Evolutionary conservation across 257 asterid genomes (phyloP), one percentile per base, ranked within the genome.

Genomic region (Cruciata laevipes): DNA sequence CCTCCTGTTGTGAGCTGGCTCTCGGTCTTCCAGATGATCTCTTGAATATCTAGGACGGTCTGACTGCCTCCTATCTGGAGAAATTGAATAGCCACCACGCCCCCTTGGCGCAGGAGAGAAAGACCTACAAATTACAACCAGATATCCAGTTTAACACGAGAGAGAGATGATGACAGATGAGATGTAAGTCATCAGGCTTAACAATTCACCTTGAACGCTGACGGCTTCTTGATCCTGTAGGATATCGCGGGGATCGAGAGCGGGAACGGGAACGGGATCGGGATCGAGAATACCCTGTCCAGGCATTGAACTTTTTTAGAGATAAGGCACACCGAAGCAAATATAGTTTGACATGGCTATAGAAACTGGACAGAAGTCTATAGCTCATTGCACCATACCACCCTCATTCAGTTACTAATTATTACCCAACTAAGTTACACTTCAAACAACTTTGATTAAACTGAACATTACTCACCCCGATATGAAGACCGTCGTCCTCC

Each of bases 161-260:
- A 25, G 52, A 47, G 37, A 3, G 55, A 44, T 13, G n/a, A 14
- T 4, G 51, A 13, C 17, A 42, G 17, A 11, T 2, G 35, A 65
- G 63, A 23, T 7, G 8, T 1, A 59, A 70, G 59, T 18, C 25
- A 55, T 5, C 42, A 61, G 35, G 47, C 49, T 5, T 42, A 14
- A 49, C 24, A 62, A 42, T 49, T 61, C 66, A 77, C 81, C 81
- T 73, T 47, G 81, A 77, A 65, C 75, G 71, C 27, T 65, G 68
- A 52, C 73, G 75, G 61, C 56, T 59, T 72, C 81, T 57, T 18
- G 81, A 77, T 38, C 81, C 75, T n/a, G 72, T 69, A 42, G 81
- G 69, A 73, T 73, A 65, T 32, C 25, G 81, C 35, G 81, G 81
- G 37, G 78, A 77, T 40, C 81, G 81, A 21, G 81, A 72, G 6